Evolutionary conservation across 345 rosid genomes (phyloP), one percentile per base, ranked within the genome.

Genomic region (Salix arbutifolia): DNA sequence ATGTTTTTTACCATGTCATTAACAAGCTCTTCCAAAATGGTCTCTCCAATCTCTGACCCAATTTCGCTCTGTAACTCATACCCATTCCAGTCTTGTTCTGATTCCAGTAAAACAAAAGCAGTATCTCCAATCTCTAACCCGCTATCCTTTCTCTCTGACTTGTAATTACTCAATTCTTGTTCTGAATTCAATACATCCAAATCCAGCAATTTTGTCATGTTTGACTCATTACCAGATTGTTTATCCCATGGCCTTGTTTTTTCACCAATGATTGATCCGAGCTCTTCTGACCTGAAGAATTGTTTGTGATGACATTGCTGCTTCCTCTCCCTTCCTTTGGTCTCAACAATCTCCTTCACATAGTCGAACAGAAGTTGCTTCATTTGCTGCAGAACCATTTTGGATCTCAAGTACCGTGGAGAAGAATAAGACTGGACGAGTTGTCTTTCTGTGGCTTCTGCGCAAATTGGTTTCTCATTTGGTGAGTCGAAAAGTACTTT

Each of bases 291-390:
- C 28, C 71, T 84, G 69, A 75, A 28, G 56, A 71, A 65, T 42
- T 69, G 62, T 30, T 11, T 74, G 33, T 35, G 23, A 4, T 25
- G 72, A 26, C 65, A 65, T 26, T 72, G 82, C 18, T 40, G 66
- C 77, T 19, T 71, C 42, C 64, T 74, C 58, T 80, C 78, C 52
- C 71, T 79, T 26, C 65, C 78, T 14, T 75, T 84, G 42, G 65
- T 81, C 58, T 83, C 80, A 16, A 87, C 74, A 25, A 76, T 74
- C 75, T 89, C 92, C 65, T 83, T 84, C 28, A 84, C 83, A 31
- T 85, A 88, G 46, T 88, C 90, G 44, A 86, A 84, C 60, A 88
- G 74, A 33, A 88, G 90, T 72, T 79, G 92, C 74, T 67, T 81
- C 52, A 85, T 83, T 69, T 85, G 89, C 74, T 82, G 85, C 77